phyloP scores from a whole-genome alignment of 768 basidiomycete species.

The Pulveroboletus sp. region DNA sequence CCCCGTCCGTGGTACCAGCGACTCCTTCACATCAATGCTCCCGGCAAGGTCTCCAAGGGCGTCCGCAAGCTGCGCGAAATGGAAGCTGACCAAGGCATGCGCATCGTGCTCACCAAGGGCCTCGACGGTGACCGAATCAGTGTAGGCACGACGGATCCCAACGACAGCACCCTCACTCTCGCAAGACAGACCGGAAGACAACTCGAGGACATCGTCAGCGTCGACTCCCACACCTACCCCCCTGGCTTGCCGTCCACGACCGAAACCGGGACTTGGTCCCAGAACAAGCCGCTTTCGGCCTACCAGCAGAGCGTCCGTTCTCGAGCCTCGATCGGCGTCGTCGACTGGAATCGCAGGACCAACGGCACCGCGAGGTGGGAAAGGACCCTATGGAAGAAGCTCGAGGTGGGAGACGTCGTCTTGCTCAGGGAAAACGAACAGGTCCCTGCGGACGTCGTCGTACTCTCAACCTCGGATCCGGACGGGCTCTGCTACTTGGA shows the following conservation, averaged over 20 bases:
- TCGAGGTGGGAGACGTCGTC: conserved; percentile 96
- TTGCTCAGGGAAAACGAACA: conserved; percentile 91
- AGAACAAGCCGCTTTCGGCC: conserved; percentile 37
- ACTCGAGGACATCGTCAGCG: conserved; percentile 65
- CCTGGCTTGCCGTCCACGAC: conserved; percentile 35
- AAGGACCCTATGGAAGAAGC: conserved; percentile 96
- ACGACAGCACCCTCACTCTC: conserved; percentile 43
- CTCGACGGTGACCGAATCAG: conserved; percentile 35
- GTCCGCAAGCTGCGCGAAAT: conserved; percentile 79
- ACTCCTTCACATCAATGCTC: conserved; percentile 63
- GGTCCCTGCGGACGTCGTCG: conserved; percentile 92
- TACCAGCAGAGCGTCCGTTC: conserved; percentile 59
- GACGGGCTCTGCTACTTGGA: conserved; percentile 94
- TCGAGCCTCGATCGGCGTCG: conserved; percentile 59
- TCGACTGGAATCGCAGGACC: conserved; percentile 72
- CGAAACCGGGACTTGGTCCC: conserved; percentile 36
- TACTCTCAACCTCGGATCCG: conserved; percentile 86
- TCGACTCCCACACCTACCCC: conserved; percentile 64
- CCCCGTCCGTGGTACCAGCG: conserved; percentile 72
- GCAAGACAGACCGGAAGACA: conserved; percentile 37
- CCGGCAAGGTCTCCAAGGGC: conserved; percentile 78
- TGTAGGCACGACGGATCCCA: conserved; percentile 42
- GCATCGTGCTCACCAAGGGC: conserved; percentile 54
- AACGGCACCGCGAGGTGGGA: conserved; percentile 85
- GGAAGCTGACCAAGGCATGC: conserved; percentile 67